phyloP scores from a whole-genome alignment of 805 yeast genomes.

The Aciculoconidium aculeatum region DNA sequence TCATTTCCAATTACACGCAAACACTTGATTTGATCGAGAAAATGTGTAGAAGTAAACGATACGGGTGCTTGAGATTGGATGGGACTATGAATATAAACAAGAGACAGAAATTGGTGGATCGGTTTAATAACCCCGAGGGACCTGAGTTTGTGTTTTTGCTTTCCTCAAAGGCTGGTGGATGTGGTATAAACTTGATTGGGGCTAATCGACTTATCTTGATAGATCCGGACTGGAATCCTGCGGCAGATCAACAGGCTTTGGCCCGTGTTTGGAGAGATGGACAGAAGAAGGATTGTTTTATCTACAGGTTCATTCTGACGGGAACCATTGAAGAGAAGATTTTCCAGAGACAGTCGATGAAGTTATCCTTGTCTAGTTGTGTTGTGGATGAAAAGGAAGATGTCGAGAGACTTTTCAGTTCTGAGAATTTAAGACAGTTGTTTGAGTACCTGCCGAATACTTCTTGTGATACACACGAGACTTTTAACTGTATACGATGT shows the following conservation, averaged over 20 bases:
- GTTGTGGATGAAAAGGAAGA: slow-evolving; percentile 96
- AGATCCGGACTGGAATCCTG: slow-evolving; percentile 98
- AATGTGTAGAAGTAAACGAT: slow-evolving; percentile 69
- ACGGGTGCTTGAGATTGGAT: slow-evolving; percentile 78
- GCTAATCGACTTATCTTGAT: slow-evolving; percentile 84
- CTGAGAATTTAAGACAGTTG: slow-evolving; percentile 70
- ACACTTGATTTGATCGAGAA: slow-evolving; percentile 87
- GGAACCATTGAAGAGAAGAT: slow-evolving; percentile 97
- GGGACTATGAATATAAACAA: slow-evolving; percentile 91
- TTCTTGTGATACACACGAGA: slow-evolving; percentile 85
- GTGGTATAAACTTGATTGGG: slow-evolving; percentile 95
- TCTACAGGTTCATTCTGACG: slow-evolving; percentile 87
- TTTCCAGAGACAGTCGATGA: slow-evolving; percentile 92
- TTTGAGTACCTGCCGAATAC: slow-evolving; percentile 67
- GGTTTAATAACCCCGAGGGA: slow-evolving; percentile 85
- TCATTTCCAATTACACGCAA: slow-evolving; percentile 92
- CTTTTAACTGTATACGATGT: slow-evolving; percentile 85
- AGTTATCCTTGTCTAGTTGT: slow-evolving; percentile 85
- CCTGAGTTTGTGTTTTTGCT: slow-evolving; percentile 82
- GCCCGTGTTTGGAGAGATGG: slow-evolving; percentile 99
- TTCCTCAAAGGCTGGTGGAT: slow-evolving; percentile 97
- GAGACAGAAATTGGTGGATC: slow-evolving; percentile 87
- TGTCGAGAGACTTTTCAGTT: slow-evolving; percentile 85
- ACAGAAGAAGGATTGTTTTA: slow-evolving; percentile 93
- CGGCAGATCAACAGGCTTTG: slow-evolving; percentile 94